Evolutionary conservation across 129 eudicot species (phyloP), one percentile per base, ranked within the genome.

Genomic region (Sambucus nigra): DNA sequence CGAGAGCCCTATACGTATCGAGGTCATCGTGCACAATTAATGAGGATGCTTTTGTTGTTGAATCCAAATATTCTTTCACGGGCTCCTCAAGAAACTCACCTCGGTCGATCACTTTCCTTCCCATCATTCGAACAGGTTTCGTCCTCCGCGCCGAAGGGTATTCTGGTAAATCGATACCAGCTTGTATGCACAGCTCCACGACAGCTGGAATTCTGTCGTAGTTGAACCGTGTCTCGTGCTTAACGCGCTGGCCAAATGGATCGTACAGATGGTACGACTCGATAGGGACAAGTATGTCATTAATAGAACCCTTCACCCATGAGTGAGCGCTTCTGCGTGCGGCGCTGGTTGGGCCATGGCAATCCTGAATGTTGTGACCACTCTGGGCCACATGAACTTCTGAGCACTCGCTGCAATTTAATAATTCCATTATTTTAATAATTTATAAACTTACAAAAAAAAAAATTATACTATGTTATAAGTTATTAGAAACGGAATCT

Each of bases 151-250:
- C 77, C 18, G 96, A 82, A 49, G 96, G 92, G 39, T 79, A 92
- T 67, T 68, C 85, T 20, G 94, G 94, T 60, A 92, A 25, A 52
- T 92, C 89, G 14, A 82, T 94, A 45, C 99, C 99, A 5, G 95
- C 99, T 75, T 91, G 99, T 72, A 91, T 91, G 76, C 99, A 91
- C 21, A 91, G 95, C 70, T 91, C 99, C 44, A 86, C 95, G 33
- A 91, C 70, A 5, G 95, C 99, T 5, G 95, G 99, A 63, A 91
- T 82, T 57, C 99, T 53, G 41, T 86, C 99, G 47, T 80, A 80
- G 66, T 68, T 53, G 45, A 92, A 92, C 16, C 99, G 70, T 28
- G 89, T 91, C n/a, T 91, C 99, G 45, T 91, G 99, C 61, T 64
- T 91, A 61, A 91, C 57, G 33, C 99, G 84, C 31, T 75, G 76